phyloP scores from a whole-genome alignment of 768 basidiomycete genomes.

The Gloeostereum incarnatum region DNA sequence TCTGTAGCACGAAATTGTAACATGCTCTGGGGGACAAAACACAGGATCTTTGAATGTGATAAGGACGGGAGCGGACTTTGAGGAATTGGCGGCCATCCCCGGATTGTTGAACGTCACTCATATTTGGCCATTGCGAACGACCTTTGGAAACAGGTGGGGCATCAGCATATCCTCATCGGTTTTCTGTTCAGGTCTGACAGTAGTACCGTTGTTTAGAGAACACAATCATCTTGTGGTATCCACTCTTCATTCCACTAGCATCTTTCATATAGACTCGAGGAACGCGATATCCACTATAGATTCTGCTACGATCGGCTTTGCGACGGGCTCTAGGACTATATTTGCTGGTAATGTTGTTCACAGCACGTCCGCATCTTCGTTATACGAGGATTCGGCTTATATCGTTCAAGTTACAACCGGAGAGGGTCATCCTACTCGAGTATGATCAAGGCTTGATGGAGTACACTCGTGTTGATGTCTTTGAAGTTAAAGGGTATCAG shows the following conservation, averaged over 20 bases:
- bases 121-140: conserved; percentile 52
- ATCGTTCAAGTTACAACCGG: conserved; percentile 68
- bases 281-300: conserved; percentile 33
- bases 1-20: conserved; percentile 66
- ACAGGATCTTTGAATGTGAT: conserved; percentile 72
- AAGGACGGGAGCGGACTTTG: conserved; percentile 75
- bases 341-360: conserved; percentile 49
- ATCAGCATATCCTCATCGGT: neutral
- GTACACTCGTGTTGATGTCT: conserved; percentile 33
- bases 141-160: conserved; percentile 40
- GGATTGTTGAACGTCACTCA: conserved; percentile 47
- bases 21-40: conserved; percentile 75
- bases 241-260: conserved; percentile 41
- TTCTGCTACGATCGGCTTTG: conserved; percentile 30
- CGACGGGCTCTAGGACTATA: conserved; percentile 44
- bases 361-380: too few species aligned
- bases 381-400: too few species aligned
- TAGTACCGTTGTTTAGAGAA: conserved; percentile 21
- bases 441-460: conserved; percentile 33
- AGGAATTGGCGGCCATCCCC: conserved; percentile 48
- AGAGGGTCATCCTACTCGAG: conserved; percentile 45
- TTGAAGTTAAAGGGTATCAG: conserved; percentile 19
- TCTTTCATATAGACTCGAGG: conserved; percentile 41
- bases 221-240: conserved; percentile 55
- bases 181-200: neutral